Percentiles rank a stretch among this genome's conserved stretches.
Evolutionary conservation across 306 rosid genomes (phyloP).

Genomic region (Gastrolobium bilobum): DNA sequence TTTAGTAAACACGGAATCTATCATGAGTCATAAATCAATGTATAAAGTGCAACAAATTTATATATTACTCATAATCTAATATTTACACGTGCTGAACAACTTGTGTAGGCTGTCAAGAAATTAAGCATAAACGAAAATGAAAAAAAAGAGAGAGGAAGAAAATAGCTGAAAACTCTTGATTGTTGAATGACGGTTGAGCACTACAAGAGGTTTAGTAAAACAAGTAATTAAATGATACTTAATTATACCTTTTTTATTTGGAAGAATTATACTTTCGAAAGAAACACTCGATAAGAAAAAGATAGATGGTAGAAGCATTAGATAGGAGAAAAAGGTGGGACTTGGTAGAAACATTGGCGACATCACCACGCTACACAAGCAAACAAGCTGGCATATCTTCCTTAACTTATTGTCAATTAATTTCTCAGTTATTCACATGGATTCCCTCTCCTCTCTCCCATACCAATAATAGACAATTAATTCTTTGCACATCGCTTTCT

Average conservation of each 20-base stretch:
- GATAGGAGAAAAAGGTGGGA: conserved; percentile 36
- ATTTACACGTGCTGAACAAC: neutral
- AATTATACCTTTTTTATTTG: neutral
- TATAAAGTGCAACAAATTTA: neutral
- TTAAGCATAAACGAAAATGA: neutral
- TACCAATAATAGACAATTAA: conserved; percentile 50
- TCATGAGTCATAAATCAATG: neutral
- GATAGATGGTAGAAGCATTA: conserved; percentile 22
- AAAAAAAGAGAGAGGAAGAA: neutral
- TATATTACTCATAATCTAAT: neutral
- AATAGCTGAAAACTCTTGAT: conserved; percentile 26
- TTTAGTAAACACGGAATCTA: neutral
- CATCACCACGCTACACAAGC: conserved; percentile 58
- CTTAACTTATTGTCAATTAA: conserved; percentile 44
- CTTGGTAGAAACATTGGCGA: conserved; percentile 53
- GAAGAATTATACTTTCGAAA: neutral
- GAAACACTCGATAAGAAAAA: neutral
- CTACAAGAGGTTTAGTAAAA: neutral
- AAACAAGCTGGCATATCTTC: conserved; percentile 74
- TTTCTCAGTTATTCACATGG: conserved; percentile 67
- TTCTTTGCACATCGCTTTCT: conserved; percentile 56
- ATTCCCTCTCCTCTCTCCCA: conserved; percentile 57
- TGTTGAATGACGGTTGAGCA: conserved; percentile 21
- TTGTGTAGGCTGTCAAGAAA: neutral
- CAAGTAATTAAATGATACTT: conserved; percentile 27